phyloP scores from a whole-genome alignment of 2,329 filamentous ascomycete genomes.

The Colletotrichum chlorophyti region DNA sequence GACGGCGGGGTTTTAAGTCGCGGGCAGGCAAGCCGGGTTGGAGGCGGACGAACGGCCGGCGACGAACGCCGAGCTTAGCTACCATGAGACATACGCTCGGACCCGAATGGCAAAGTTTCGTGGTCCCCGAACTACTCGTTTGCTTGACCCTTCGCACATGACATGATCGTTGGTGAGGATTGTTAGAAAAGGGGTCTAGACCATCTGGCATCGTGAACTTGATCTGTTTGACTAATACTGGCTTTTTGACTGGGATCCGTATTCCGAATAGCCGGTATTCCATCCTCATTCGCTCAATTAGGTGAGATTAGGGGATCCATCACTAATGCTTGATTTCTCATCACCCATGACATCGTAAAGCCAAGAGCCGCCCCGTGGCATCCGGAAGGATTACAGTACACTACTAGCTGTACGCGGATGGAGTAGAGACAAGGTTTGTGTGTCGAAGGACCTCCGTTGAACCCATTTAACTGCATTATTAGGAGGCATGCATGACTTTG shows the following conservation, averaged over 20 bases:
- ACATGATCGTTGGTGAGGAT: neutral
- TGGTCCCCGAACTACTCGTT: neutral
- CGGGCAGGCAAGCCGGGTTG: neutral
- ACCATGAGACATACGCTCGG: conserved; percentile 14
- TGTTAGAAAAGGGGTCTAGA: neutral
- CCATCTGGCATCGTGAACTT: neutral
- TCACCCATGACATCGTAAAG: too few relatives aligned
- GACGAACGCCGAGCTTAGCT: conserved; percentile 12
- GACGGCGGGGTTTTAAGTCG: neutral
- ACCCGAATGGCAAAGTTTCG: conserved; percentile 10
- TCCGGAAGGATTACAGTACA: too few relatives aligned
- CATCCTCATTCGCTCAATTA: conserved; percentile 4
- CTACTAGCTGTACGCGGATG: too few relatives aligned
- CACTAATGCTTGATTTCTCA: too few relatives aligned
- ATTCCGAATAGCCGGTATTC: conserved; percentile 12
- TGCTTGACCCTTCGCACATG: neutral
- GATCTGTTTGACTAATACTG: too few relatives aligned
- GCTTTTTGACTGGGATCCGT: neutral
- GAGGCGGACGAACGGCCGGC: conserved; percentile 14
- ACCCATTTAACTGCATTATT: too few relatives aligned
- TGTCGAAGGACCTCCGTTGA: too few relatives aligned
- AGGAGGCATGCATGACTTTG: too few relatives aligned
- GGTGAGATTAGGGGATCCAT: too few relatives aligned
- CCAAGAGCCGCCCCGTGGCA: too few relatives aligned
- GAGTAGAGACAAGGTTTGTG: too few relatives aligned